phyloP scores from a whole-genome alignment of 2,329 filamentous ascomycete species.

The Colletotrichum lindemuthianum region DNA sequence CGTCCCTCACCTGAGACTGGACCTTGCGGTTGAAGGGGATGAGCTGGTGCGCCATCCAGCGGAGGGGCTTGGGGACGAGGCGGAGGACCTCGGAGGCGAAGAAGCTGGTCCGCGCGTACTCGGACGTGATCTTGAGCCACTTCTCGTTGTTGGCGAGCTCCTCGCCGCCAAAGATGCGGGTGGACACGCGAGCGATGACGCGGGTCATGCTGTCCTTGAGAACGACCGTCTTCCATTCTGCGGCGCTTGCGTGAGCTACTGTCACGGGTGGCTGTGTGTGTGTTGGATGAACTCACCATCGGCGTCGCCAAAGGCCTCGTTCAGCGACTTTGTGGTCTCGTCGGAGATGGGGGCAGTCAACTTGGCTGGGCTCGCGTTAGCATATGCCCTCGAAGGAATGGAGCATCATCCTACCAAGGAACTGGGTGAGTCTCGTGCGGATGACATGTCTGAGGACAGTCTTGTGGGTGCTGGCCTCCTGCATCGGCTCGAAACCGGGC shows the following conservation, averaged over 20 bases:
- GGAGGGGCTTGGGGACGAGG: conserved; percentile 34
- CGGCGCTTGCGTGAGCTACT: no score
- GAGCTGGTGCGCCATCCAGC: conserved; percentile 35
- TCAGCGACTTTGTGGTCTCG: conserved; percentile 24
- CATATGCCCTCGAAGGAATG: neutral
- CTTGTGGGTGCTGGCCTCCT: conserved; percentile 25
- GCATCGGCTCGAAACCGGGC: conserved; percentile 26
- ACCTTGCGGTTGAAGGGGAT: conserved; percentile 32
- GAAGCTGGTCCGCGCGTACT: conserved; percentile 30
- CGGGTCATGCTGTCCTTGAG: conserved; percentile 24
- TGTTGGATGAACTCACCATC: neutral
- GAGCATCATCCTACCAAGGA: conserved; percentile 11
- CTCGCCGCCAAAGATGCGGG: conserved; percentile 39
- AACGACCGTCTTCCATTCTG: conserved; percentile 33
- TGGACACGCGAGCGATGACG: conserved; percentile 37
- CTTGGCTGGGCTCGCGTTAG: conserved; percentile 20
- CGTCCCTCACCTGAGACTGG: conserved; percentile 36
- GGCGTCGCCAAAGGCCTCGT: conserved; percentile 12
- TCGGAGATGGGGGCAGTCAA: conserved; percentile 27
- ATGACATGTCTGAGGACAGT: conserved; percentile 26
- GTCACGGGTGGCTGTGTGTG: no score
- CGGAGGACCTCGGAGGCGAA: conserved; percentile 31
- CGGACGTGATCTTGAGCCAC: conserved; percentile 37
- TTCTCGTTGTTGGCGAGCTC: conserved; percentile 37
- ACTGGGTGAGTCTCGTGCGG: conserved; percentile 32